Evolutionary conservation across 495 filamentous ascomycete genomes (phyloP), one percentile per base, ranked within the genome.

Genomic region (Endocarpon pusillum): DNA sequence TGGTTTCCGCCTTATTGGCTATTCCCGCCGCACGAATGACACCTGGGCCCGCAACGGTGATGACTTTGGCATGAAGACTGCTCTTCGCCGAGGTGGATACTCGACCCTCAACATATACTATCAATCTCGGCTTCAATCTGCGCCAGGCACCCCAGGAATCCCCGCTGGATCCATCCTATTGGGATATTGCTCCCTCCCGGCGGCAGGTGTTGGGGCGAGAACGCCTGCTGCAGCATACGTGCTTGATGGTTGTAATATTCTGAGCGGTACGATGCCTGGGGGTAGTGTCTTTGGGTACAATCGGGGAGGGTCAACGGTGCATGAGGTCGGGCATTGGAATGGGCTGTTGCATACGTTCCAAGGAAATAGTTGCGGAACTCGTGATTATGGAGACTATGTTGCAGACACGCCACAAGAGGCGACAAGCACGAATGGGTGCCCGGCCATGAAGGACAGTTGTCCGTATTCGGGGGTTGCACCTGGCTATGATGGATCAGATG

Each of bases 21-120:
- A 83, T 17, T 74, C 79, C 15, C 78, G 78, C 38, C 78, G 75
- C 9, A 62, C 81, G 42, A 82, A 78, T 45, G 74, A 78, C 36
- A 61, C 65, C 11, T 78, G 79, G 44, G 63, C 83, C 19, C 63
- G 67, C n/a, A 64, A 71, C 25, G 46, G 66, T 10, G 67, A 77
- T 22, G 75, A 76, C 21, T 39, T 63, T 2, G 64, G 67, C 2
- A 67, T 76, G 46, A 85, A 84, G 41, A 48, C 69, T 3, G 59
- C 69, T 3, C 62, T 86, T 2, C 72, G 77, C 10, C 49, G 45
- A 36, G 64, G 66, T 26, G 58, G 30, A 29, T 69, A 69, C 40
- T 39, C 36, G 20, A 60, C 58, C 3, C 44, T 69, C 8, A 69
- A 69, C 41, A 51, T 69, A 9, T 69, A 67, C 35, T 66, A 67